phyloP scores from a whole-genome alignment of 306 rosid species.

The Cucurbita ficifolia region DNA sequence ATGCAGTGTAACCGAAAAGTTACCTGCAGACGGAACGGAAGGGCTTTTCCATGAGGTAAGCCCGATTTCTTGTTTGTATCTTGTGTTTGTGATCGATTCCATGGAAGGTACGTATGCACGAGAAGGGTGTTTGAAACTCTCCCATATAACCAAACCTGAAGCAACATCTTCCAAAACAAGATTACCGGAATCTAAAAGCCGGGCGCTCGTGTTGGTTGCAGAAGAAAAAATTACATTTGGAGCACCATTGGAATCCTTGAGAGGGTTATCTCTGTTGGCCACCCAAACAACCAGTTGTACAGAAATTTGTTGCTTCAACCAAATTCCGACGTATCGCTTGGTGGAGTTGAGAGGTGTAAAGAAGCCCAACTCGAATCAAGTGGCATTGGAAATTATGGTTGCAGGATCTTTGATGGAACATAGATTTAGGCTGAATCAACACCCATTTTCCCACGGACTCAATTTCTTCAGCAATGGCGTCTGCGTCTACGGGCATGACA shows the following conservation, averaged over 20 bases:
- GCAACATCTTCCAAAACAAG: constrained; percentile 12
- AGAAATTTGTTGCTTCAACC: not conserved
- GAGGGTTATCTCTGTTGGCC: constrained; percentile 12
- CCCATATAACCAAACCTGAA: constrained; percentile 11
- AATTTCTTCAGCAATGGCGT: not conserved
- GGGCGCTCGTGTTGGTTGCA: not conserved
- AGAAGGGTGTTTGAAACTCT: constrained; percentile 22
- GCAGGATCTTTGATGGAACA: not conserved
- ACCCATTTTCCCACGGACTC: not conserved
- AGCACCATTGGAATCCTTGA: not conserved
- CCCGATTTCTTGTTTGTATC: not conserved
- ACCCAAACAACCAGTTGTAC: not conserved
- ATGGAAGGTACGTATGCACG: not conserved
- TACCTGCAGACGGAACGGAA: constrained; percentile 16
- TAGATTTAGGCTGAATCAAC: not conserved
- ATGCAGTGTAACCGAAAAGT: constrained; percentile 7
- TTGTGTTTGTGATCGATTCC: not conserved
- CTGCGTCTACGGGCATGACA: not conserved
- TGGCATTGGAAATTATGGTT: not conserved
- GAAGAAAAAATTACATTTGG: constrained; percentile 16
- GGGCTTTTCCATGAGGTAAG: constrained; percentile 15
- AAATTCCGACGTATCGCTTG: constrained; percentile 6
- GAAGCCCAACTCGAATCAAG: constrained; percentile 9
- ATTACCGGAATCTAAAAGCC: constrained; percentile 14
- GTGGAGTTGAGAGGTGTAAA: not conserved